phyloP scores from a whole-genome alignment of 805 yeast species.

The Myxozyma udenii region DNA sequence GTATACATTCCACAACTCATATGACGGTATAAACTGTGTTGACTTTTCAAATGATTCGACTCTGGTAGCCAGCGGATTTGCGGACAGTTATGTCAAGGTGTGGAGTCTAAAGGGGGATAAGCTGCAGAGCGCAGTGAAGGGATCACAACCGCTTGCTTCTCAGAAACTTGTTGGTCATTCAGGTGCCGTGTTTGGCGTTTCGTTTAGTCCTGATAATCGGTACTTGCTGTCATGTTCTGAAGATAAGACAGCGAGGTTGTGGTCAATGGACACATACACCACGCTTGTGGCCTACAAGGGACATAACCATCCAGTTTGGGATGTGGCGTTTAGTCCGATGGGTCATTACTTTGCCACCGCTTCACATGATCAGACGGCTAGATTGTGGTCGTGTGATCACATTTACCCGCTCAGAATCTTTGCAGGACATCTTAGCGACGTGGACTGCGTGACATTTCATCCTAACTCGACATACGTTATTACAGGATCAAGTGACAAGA shows the following conservation, averaged over 20 bases:
- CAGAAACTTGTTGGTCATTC: constrained; percentile 81
- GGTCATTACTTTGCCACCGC: constrained; percentile 99
- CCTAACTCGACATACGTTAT: constrained; percentile 93
- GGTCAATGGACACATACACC: constrained; percentile 91
- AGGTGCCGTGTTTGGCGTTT: constrained; percentile 87
- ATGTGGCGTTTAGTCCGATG: constrained; percentile 86
- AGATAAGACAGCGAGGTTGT: constrained; percentile 85
- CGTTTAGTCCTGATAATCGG: constrained; percentile 86
- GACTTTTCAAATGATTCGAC: constrained; percentile 86
- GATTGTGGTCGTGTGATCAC: constrained; percentile 97
- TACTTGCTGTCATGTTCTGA: constrained; percentile 80
- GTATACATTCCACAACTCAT: constrained; percentile 96
- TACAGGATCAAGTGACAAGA: constrained; percentile 93
- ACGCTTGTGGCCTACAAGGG: constrained; percentile 93
- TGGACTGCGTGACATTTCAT: constrained; percentile 90
- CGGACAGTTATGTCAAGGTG: constrained; percentile 82
- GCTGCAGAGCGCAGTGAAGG: constrained; percentile 35
- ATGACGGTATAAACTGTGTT: constrained; percentile 79
- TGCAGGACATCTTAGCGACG: constrained; percentile 97
- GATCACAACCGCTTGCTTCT: constrained; percentile 27
- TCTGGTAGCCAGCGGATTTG: constrained; percentile 89
- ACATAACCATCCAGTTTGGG: constrained; percentile 97
- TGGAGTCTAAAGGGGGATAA: constrained; percentile 95
- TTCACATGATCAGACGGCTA: constrained; percentile 95
- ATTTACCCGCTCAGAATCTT: constrained; percentile 92